Conservation (phyloP, 176 grass and related monocot species). For the Chloris gayana region DNA sequence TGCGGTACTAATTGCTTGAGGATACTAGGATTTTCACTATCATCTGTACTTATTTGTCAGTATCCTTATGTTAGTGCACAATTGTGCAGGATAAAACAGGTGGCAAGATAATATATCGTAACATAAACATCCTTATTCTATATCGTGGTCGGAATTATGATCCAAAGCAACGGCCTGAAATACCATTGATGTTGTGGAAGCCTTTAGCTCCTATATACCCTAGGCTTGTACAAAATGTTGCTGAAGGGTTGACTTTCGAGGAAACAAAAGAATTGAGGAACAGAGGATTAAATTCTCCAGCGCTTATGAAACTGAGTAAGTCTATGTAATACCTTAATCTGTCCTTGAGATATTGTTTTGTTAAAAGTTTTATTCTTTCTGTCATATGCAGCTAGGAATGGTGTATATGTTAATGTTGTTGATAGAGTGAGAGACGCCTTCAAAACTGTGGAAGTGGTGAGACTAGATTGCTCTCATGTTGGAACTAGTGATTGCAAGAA, state of each 20-base stretch:
- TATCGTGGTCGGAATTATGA: conserved; percentile 69
- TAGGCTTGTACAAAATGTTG: conserved; percentile 62
- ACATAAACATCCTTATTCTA: conserved; percentile 61
- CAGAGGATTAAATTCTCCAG: conserved; percentile 49
- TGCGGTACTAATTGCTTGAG: conserved; percentile 29
- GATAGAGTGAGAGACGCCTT: conserved; percentile 73
- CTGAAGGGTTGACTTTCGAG: conserved; percentile 56
- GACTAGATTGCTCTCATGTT: conserved; percentile 63
- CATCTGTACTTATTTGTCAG: not conserved
- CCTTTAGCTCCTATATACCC: conserved; percentile 73
- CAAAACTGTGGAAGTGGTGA: conserved; percentile 52
- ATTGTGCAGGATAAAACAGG: conserved; percentile 72
- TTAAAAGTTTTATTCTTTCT: conserved; percentile 5
- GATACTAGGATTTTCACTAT: not conserved
- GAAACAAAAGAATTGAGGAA: conserved; percentile 78
- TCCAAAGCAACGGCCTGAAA: conserved; percentile 41
- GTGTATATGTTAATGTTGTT: conserved; percentile 82
- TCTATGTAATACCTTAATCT: not conserved
- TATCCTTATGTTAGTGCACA: conserved; percentile 29
- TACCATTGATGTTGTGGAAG: conserved; percentile 82
- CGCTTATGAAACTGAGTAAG: conserved; percentile 72
- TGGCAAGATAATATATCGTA: conserved; percentile 58
- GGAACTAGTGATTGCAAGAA: conserved; percentile 74
- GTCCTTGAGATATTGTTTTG: not conserved
- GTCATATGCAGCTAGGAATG: conserved; percentile 62